Conservation (phyloP, 768 basidiomycete genomes). For the Filobasidium floriforme region DNA sequence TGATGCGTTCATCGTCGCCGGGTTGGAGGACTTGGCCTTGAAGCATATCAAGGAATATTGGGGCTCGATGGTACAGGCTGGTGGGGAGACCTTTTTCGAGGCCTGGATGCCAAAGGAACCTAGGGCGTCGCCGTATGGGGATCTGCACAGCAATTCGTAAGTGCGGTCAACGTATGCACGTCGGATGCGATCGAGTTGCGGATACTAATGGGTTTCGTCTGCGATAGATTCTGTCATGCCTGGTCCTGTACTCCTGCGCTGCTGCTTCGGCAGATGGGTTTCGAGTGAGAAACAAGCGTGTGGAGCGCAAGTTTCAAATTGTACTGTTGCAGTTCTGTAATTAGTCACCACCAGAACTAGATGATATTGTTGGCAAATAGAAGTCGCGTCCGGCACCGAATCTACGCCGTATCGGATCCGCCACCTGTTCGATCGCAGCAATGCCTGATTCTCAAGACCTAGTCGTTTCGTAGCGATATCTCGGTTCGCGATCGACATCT, state of each 20-base stretch:
- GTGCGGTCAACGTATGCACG: no score
- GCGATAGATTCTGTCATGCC: conserved; percentile 29
- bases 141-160: conserved; percentile 31
- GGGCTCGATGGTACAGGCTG: conserved; percentile 33
- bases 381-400: no score
- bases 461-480: no score
- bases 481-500: no score
- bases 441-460: no score
- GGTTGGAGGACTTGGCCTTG: conserved; percentile 25
- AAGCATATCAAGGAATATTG: conserved; percentile 32
- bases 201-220: background rate
- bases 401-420: no score
- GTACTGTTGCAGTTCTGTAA: no score
- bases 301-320: no score
- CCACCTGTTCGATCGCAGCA: no score
- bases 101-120: conserved; percentile 28
- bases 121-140: conserved; percentile 27
- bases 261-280: conserved; percentile 26
- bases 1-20: conserved; percentile 33
- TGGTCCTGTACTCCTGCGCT: conserved; percentile 31
- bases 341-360: no score
- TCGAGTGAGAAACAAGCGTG: conserved; percentile 22
- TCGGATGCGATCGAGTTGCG: background rate
- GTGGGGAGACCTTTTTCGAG: conserved; percentile 34
- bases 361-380: no score